Evolutionary conservation across 2,329 filamentous ascomycete genomes (phyloP).

Genomic region (Fusarium irregulare): DNA sequence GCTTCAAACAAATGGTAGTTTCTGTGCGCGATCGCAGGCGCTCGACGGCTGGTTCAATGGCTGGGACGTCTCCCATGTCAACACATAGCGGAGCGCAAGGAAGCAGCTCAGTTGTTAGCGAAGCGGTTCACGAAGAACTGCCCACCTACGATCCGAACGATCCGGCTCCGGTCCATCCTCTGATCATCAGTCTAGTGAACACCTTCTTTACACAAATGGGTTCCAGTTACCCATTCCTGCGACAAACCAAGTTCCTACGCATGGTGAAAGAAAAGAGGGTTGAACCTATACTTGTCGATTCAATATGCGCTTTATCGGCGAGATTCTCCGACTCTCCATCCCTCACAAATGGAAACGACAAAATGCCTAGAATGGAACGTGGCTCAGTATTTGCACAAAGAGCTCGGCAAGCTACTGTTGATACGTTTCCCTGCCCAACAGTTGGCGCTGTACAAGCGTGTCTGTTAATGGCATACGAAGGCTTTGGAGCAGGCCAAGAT

Average conservation of each 20-base stretch:
- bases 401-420: constrained; percentile 84
- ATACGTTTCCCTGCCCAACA: constrained; percentile 84
- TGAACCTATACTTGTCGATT: constrained; percentile 86
- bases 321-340: constrained; percentile 76
- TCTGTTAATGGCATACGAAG: constrained; percentile 85
- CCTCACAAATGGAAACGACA: constrained; percentile 60
- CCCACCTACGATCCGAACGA: constrained; percentile 84
- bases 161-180: constrained; percentile 73
- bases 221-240: constrained; percentile 87
- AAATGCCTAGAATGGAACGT: constrained; percentile 71
- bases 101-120: constrained; percentile 56
- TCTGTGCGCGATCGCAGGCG: constrained; percentile 75
- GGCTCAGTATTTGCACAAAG: constrained; percentile 83
- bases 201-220: constrained; percentile 85
- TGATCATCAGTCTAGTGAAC: constrained; percentile 81
- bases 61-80: constrained; percentile 63
- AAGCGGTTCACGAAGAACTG: constrained; percentile 63
- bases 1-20: constrained; percentile 92
- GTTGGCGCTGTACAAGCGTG: constrained; percentile 87
- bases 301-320: constrained; percentile 84
- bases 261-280: constrained; percentile 83
- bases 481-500: constrained; percentile 88
- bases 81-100: constrained; percentile 49
- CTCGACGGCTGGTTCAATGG: constrained; percentile 68
- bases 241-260: constrained; percentile 76